Evolutionary conservation across 2,329 filamentous ascomycete genomes (phyloP).

Genomic region (Remersonia thermophila): DNA sequence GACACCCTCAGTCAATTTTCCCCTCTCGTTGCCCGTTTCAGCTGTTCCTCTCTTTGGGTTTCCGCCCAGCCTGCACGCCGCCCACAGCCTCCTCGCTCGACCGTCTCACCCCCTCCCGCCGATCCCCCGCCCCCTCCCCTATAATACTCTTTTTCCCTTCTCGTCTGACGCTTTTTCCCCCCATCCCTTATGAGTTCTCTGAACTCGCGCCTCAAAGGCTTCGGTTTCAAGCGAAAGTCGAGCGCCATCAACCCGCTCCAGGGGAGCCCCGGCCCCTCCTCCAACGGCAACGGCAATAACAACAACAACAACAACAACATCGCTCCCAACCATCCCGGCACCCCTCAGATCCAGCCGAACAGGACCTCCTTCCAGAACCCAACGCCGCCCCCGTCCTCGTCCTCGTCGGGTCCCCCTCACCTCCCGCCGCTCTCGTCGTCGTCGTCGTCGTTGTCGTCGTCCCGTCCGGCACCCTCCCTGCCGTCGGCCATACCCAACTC

Average conservation of each 20-base stretch:
- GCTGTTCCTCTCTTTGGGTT: constrained; percentile 11
- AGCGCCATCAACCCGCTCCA: constrained; percentile 42
- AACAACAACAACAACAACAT: too few species aligned
- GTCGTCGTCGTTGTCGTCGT: too few species aligned
- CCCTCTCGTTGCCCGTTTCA: constrained; percentile 12
- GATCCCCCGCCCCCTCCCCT: constrained; percentile 19
- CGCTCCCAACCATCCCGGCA: too few species aligned
- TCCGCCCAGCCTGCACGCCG: constrained; percentile 13
- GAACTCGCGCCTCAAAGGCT: constrained; percentile 67
- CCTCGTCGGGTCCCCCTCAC: constrained; percentile 26
- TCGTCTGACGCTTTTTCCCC: constrained; percentile 4
- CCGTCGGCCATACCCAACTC: not conserved
- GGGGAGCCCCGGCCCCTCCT: not conserved
- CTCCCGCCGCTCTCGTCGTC: constrained; percentile 37
- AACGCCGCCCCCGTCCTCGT: constrained; percentile 22
- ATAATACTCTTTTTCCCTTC: constrained; percentile 20
- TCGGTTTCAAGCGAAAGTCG: constrained; percentile 72
- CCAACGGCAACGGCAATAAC: too few species aligned
- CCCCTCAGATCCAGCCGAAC: not conserved
- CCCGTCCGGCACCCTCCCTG: not conserved
- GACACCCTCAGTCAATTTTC: constrained; percentile 9
- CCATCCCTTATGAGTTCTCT: constrained; percentile 57
- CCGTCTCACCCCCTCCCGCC: constrained; percentile 19
- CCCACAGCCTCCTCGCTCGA: constrained; percentile 14
- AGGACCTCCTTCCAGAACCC: constrained; percentile 21